Base-by-base conservation (phyloP, 768 basidiomycete species). In the Collybia nuda region DNA sequence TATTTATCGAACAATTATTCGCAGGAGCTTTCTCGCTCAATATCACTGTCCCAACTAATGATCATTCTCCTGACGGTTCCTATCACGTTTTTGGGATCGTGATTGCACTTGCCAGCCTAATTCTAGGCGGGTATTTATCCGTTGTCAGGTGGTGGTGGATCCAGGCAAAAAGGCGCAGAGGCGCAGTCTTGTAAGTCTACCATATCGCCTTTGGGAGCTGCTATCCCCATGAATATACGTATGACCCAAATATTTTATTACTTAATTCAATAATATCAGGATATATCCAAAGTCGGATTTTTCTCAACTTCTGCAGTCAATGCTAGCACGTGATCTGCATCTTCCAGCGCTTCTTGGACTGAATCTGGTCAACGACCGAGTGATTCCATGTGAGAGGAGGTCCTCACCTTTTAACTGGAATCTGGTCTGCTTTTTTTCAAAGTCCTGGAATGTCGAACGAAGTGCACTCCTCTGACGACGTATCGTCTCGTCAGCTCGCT, bases 21-120 rank as follows among this genome's bases (percentile, higher is more conserved):
- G 8, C 62, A 91, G 92, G 88, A 39, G 19, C 80, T 12, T 80
- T 82, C 60, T 86, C 88, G 2, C 69, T 84, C 64, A 96, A 97
- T 60, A 57, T 86, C 38, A 63, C 54, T 4, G 56, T 90, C 2
- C 92, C 91, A 0, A 63, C 62, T n/a, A 88, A 90, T 62, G 28
- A 45, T 3, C 56, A 61, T 52, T 56, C 62, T 3, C 61, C 65
- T 0, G 63, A 54, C 14, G 68, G 71, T 12, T 71, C 71, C 12
- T 78, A 69, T 64, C 72, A 76, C 60, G 71, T 74, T 18, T 93
- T 92, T 59, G 78, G 68, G 8, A 65, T 81, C 19, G 70, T 88
- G 22, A 56, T 89, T 39, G 67, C 73, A 6, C 50, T 78, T 8
- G 69, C 75, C 5, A 54, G 76, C 21, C 22, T 77, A 12, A 71